Base-by-base conservation (phyloP, 1,284 basidiomycete species). In the Ustilago loliicola region DNA sequence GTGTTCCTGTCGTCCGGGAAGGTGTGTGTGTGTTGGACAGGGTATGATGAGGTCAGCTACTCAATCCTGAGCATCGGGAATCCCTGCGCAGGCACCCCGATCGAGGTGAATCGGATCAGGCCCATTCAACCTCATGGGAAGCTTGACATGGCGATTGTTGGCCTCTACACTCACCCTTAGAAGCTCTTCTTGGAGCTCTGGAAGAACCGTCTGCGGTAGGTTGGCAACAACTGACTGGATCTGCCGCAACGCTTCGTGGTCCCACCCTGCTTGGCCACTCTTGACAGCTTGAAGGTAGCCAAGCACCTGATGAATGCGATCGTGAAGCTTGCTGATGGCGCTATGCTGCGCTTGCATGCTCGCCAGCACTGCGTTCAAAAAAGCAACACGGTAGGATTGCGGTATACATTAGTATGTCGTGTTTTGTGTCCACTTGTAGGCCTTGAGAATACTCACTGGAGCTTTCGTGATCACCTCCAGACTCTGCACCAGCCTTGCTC, bases 311-410 rank as follows among this genome's bases (percentile, higher is more conserved):
- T 91, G 81, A 66, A 98, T 94, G 61, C 96, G 91, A 80, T 97
- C 94, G 80, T 96, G 91, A 69, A 99, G 89, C 95, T 98, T 98
- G 84, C 93, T 93, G 66, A 98, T 93, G 9, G 97, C 96, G 62
- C 95, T 95, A 75, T 95, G 90, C 87, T 98, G 96, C 8, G 94
- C 93, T 63, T 93, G 92, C 58, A 98, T 88, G 87, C 94, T 93
- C 0, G 94, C 92, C 77, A 96, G 91, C 87, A 96, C 96, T 98
- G 51, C n/a, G 21, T 8, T 6, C 21, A 25, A 45, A 42, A 25
- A 23, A 57, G 19, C 27, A 27, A 4, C 15, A 47, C 9, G 21
- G 15, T 34, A 29, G n/a, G 9, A 27, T 4, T 17, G n/a, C 9
- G 11, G 59, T 55, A 7, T n/a, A 21, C 5, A 21, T 45, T 9